Base-by-base conservation (phyloP, 345 rosid genomes). In the Microthlaspi erraticum region DNA sequence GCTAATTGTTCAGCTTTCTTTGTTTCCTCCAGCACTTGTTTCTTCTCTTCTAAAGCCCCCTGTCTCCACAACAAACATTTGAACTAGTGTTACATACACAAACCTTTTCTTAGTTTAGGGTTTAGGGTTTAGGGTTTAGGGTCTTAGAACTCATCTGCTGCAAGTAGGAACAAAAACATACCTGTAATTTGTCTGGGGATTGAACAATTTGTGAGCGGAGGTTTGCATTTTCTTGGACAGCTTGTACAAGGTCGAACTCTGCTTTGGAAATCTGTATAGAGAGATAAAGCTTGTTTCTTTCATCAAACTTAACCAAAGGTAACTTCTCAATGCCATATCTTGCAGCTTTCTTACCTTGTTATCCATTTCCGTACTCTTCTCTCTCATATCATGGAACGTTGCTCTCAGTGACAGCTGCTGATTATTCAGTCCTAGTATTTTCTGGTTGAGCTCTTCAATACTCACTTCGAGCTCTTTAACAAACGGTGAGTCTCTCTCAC, bases 121-220 rank as follows among this genome's bases (percentile, higher is more conserved):
- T n/a, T n/a, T n/a, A n/a, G n/a, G n/a, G n/a, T n/a, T n/a, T n/a
- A n/a, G n/a, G n/a, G n/a, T 23, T 23, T 23, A 23, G n/a, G n/a
- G n/a, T 32, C 58, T 26, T 26, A n/a, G 18, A 54, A 48, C 70
- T 11, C 11, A 54, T 41, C 70, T 11, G n/a, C 44, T 32, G 20
- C 70, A 7, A 1, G 17, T 11, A 13, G 11, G 13, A 71, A 14
- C 41, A 59, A 77, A 32, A 29, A 33, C 18, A 20, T 49, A 91
- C 99, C 99, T 87, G 96, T 76, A 89, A 76, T 70, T 94, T 94
- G 73, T 89, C 96, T 12, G 99, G 98, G 31, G 99, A 94, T 45
- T 91, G 97, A 76, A 94, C 96, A 67, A 94, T 85, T 79, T 81
- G 88, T 44, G 93, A 85, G 10, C 92, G 84, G 29, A 92, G 80